Evolutionary conservation across 202 grass and related monocot genomes (phyloP), one percentile per base, ranked within the genome.

Genomic region (Eragrostis tef): DNA sequence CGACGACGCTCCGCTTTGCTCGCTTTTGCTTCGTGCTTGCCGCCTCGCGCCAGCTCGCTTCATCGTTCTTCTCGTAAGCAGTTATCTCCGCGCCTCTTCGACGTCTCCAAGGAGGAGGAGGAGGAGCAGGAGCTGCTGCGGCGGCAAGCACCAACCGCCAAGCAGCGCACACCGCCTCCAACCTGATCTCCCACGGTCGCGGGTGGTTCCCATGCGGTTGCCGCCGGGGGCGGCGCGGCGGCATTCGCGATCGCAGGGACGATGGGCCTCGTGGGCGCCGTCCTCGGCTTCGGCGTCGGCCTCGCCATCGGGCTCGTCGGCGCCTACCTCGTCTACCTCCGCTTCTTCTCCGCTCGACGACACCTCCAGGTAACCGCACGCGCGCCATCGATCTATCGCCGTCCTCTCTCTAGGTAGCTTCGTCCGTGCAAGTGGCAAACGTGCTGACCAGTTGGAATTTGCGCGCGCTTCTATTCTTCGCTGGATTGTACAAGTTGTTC

Each of bases 241-340:
- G 70, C 76, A 64, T 64, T 64, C 64, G 63, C 36, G 45, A 48
- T 16, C 44, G 74, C 59, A 2, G 49, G 65, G 10, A 16, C 6
- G 68, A 89, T 85, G 87, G 87, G 87, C 16, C 73, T 89, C 50
- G 60, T 61, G 12, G 83, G 87, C 60, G 79, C 78, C 59, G 1
- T 86, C 67, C 2, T 89, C 50, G 87, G 87, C 73, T 86, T 89
- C 79, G 46, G 10, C 50, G 4, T 89, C 87, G 83, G 87, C 78
- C 65, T 89, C 77, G 56, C 71, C 64, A 42, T 89, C 57, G 82
- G 87, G 2, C 67, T 89, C 59, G 65, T 65, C 77, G 82, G 72
- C 78, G 58, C 87, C 0, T 85, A 72, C 82, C 50, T 89, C 65
- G 39, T 77, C 82, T 73, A 85, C 87, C 71, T 85, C 78, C 82